phyloP scores from a whole-genome alignment of 108 stramenopile species.

The Discostella pseudostelligera region DNA sequence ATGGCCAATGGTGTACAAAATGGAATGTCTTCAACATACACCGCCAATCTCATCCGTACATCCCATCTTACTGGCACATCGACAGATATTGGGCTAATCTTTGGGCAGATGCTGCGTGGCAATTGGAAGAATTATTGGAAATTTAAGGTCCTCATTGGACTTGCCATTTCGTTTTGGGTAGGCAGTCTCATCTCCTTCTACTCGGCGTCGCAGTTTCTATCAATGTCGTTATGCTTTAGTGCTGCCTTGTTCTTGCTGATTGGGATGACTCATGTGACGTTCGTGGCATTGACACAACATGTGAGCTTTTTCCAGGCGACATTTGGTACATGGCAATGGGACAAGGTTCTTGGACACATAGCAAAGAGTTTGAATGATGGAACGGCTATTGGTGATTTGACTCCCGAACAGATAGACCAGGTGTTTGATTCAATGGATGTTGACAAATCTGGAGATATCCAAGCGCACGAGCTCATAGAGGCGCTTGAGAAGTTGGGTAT shows the following conservation, averaged over 20 bases:
- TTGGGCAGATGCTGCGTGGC: conserved; percentile 44
- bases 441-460: conserved; percentile 36
- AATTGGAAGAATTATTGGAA: conserved; percentile 42
- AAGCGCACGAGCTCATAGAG: conserved; percentile 35
- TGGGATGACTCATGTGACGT: conserved; percentile 28
- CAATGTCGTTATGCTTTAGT: conserved; percentile 21
- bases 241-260: conserved; percentile 22
- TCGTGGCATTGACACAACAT: conserved; percentile 27
- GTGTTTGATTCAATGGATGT: background rate
- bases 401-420: conserved; percentile 1
- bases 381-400: conserved; percentile 4
- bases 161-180: conserved; percentile 38
- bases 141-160: conserved; percentile 23
- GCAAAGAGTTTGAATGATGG: conserved; percentile 7
- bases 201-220: conserved; percentile 7
- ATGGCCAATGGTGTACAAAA: conserved; percentile 49
- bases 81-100: conserved; percentile 47
- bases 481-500: conserved; percentile 29
- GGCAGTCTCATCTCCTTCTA: conserved; percentile 34
- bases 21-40: conserved; percentile 50
- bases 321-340: conserved; percentile 51
- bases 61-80: conserved; percentile 39
- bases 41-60: conserved; percentile 48
- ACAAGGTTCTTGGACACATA: conserved; percentile 20
- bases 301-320: conserved; percentile 35